Evolutionary conservation across 2,329 filamentous ascomycete genomes (phyloP), one percentile per base, ranked within the genome.

Genomic region (Aspergillus sp.): DNA sequence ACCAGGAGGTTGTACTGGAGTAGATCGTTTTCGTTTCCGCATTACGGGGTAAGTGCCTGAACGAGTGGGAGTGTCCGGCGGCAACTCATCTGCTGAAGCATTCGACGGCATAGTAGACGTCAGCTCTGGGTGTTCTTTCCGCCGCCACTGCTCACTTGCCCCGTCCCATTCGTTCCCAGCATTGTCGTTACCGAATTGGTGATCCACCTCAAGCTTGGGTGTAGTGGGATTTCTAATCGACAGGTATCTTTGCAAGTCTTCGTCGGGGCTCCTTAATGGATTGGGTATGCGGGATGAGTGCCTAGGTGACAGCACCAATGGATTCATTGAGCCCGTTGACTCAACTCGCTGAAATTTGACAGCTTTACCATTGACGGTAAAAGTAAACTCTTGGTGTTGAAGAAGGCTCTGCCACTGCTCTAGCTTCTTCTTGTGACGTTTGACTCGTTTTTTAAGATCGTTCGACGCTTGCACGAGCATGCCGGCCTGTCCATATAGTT

Each of bases 351-450:
- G 66, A 48, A 73, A 75, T 30, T 54, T 69, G 49, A 73, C 64
- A 8, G 51, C 55, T 24, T 52, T 49, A 5, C 68, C 72, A 50
- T 70, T 57, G 37, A 73, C 58, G 42, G 65, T 48, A 44, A 71
- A 52, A 5, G 68, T 66, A 45, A 75, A 75, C 33, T 68, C 63
- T 50, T 70, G 66, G 9, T 61, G 61, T 37, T 66, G 52, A 41
- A 76, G 57, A 45, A 63, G 68, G 5, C 57, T 64, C 34, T 69
- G 65, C 69, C 71, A 73, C 50, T 66, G 59, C 6, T 49, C 54
- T 11, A 74, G 57, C 49, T 73, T 76, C 47, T 58, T 66, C 51
- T 75, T 75, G 42, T 72, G 68, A n/a, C 66, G 66, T 49, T 73
- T 69, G 5, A 74, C 59, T 27, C 66, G 69, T 7, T 57, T 57